Base-by-base conservation (phyloP, 371 early-diverging fungal genomes). In the Catenaria anguillulae region DNA sequence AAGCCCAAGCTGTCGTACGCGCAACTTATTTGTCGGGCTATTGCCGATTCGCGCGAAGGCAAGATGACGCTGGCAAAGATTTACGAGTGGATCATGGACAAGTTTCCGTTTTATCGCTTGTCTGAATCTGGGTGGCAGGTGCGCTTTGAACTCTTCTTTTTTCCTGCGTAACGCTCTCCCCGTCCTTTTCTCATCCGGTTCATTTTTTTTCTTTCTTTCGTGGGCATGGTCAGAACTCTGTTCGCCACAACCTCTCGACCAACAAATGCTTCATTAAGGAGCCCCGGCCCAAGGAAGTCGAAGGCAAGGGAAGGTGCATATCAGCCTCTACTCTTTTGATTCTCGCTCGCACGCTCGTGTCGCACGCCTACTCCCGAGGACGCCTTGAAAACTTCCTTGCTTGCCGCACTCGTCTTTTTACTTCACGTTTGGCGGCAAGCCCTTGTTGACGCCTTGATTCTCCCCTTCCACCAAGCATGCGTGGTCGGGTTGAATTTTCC, bases 261-360 rank as follows among this genome's bases (percentile, higher is more conserved):
- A 58, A 58, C 58, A 31, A 34, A 19, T 34, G 34, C 29, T 58
- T 58, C 29, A 33, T 58, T 60, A 67, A 65, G 65, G 71, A 66
- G 33, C 33, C 58, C 15, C 58, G 58, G 29, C 58, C 58, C 24
- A 58, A 58, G 36, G 58, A 58, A 31, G 58, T 58, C 10, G 58
- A 58, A 58, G 58, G 58, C 58, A 58, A 58, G 58, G 58, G 58
- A 33, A 58, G 58, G 58, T 58, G 42, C 58, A 36, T 23, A 8
- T 31, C 15, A 26, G 24, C 52, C 13, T 29, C 2, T 4, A 3
- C 45, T 17, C 21, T 17, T 17, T 43, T 4, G 12, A 3, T 43
- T 43, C 45, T 4, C 17, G 8, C 21, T 43, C 21, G 4, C 45
- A 23, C 21, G 19, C 45, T 43, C 45, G 4, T 43, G 12, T 43